phyloP scores from a whole-genome alignment of 257 asterid genomes.

The Verbascum thapsus region DNA sequence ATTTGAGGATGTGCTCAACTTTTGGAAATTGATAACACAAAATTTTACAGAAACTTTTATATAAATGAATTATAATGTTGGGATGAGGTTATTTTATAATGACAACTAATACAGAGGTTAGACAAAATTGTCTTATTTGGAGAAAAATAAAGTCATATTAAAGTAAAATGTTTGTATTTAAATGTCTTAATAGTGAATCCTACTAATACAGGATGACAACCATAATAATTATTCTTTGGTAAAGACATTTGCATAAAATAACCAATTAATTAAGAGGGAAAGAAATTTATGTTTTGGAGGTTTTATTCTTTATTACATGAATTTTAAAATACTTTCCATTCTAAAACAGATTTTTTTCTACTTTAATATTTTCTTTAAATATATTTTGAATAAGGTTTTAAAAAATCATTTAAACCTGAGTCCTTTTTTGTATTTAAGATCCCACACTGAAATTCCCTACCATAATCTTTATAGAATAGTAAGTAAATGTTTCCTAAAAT shows the following conservation, averaged over 20 bases:
- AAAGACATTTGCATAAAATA: background rate
- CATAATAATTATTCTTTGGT: background rate
- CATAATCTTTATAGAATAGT: too few relatives aligned
- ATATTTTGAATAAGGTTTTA: background rate
- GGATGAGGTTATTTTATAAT: conserved; percentile 15
- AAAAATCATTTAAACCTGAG: too few relatives aligned
- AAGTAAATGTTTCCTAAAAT: background rate
- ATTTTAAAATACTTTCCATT: background rate
- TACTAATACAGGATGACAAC: background rate
- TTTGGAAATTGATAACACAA: background rate
- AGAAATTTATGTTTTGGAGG: too few relatives aligned
- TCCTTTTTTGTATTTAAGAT: too few relatives aligned
- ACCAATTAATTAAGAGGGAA: too few relatives aligned
- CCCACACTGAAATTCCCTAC: too few relatives aligned
- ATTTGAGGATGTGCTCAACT: conserved; percentile 27
- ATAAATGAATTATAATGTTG: background rate
- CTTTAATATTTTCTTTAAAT: background rate
- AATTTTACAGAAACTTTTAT: background rate
- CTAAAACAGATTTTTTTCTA: background rate
- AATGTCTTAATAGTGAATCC: background rate
- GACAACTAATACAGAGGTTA: background rate
- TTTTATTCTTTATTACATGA: background rate
- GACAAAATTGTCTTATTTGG: conserved; percentile 14
- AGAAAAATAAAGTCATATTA: background rate
- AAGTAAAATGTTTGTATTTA: background rate